Percentiles rank a stretch among this genome's conserved stretches.
phyloP scores from a whole-genome alignment of 768 basidiomycete genomes.

The Fistulinella prunicolor region DNA sequence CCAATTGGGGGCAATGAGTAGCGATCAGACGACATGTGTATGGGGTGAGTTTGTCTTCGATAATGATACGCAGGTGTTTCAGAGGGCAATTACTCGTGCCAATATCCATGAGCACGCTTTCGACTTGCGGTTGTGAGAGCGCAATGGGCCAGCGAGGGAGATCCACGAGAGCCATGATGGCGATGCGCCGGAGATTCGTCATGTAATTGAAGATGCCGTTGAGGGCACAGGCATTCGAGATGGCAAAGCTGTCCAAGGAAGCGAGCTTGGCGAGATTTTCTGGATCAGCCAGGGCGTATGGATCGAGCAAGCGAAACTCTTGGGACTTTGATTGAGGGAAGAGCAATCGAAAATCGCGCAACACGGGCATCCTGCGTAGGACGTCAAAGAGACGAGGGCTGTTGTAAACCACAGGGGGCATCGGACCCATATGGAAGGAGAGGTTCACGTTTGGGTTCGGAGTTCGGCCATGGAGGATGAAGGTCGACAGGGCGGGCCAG shows the following conservation, averaged over 20 bases:
- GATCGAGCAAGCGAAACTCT: constrained; percentile 29
- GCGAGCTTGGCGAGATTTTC: constrained; percentile 29
- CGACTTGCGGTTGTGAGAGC: constrained; percentile 33
- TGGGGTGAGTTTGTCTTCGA: constrained; percentile 36
- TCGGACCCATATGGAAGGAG: constrained; percentile 13
- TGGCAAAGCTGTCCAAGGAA: constrained; percentile 33
- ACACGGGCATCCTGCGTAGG: constrained; percentile 28
- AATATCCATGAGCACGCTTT: constrained; percentile 27
- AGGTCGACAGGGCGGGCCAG: constrained; percentile 30
- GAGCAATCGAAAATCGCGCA: constrained; percentile 31
- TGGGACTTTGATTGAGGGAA: constrained; percentile 29
- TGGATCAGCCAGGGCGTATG: constrained; percentile 16
- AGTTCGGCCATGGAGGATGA: constrained; percentile 31
- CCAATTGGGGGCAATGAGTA: constrained; percentile 29
- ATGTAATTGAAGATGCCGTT: constrained; percentile 30
- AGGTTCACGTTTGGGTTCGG: constrained; percentile 16
- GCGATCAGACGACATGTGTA: constrained; percentile 29
- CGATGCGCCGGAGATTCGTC: constrained; percentile 27
- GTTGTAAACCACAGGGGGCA: neutral
- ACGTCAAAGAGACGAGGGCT: constrained; percentile 26
- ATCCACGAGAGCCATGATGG: constrained; percentile 34
- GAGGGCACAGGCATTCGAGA: constrained; percentile 35
- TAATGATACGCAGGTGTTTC: constrained; percentile 33
- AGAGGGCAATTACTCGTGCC: constrained; percentile 32
- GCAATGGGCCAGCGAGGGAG: constrained; percentile 37